A percentile compares a stretch with the other conserved stretches of the same genome.
Conservation (phyloP, 2,329 filamentous ascomycete species). For the Fonsecaea pedrosoi region DNA sequence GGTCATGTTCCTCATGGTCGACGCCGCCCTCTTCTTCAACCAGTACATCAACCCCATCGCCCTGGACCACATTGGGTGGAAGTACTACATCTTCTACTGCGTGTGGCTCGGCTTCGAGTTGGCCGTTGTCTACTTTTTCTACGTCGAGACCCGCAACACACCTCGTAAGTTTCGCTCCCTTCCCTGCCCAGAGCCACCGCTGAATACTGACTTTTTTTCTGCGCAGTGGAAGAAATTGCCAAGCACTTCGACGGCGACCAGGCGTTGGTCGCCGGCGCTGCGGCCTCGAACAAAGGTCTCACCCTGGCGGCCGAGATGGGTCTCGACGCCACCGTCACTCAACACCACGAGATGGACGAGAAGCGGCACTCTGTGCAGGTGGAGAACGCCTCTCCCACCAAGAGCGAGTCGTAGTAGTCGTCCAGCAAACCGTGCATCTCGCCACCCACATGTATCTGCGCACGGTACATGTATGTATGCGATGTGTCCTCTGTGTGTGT, state of each 20-base stretch:
- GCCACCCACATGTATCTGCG: no score
- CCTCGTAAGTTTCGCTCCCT: conserved; percentile 51
- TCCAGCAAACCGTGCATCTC: no score
- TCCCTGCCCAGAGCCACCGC: not conserved
- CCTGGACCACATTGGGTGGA: conserved; percentile 44
- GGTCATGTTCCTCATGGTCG: conserved; percentile 47
- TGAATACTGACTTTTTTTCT: not conserved
- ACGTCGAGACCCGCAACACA: conserved; percentile 67
- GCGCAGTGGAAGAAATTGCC: conserved; percentile 68
- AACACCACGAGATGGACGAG: conserved; percentile 32
- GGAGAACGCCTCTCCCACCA: conserved; percentile 18
- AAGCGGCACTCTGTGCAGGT: conserved; percentile 30
- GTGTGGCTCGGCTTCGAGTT: conserved; percentile 45
- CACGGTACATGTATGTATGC: no score
- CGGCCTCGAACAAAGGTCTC: conserved; percentile 39
- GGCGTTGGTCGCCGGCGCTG: conserved; percentile 48
- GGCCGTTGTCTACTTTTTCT: conserved; percentile 47
- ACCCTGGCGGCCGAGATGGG: conserved; percentile 35
- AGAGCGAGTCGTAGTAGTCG: conserved; percentile 12
- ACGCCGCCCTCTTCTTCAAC: conserved; percentile 47
- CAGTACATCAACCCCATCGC: conserved; percentile 48
- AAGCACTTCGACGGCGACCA: conserved; percentile 73
- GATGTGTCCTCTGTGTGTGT: not conserved
- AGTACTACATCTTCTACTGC: conserved; percentile 50
- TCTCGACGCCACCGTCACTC: conserved; percentile 32